These are phyloP conservation scores for Phaeotremella skinneri DNA, from an alignment of 768 basidiomycete genomes.

Conservation along the genomic window DNA sequence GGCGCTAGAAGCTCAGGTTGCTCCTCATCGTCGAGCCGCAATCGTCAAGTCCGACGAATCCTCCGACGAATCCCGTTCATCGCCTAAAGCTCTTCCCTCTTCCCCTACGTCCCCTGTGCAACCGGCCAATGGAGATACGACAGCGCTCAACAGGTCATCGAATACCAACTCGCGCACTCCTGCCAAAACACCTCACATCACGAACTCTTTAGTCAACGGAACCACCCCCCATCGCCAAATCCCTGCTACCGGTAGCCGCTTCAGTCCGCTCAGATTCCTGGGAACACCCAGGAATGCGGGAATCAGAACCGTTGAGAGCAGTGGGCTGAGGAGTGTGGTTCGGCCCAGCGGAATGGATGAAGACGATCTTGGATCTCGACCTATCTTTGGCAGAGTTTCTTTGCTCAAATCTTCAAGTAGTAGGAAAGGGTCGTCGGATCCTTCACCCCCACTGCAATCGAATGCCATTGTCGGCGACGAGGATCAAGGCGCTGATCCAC, in stretches of 20 bases:
- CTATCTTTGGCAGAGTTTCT: slow-evolving; percentile 22
- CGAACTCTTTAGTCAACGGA: slow-evolving; percentile 38
- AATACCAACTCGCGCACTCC: slow-evolving; percentile 9
- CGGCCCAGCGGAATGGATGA: slow-evolving; percentile 3
- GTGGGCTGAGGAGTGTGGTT: slow-evolving; percentile 15
- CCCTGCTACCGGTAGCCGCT: slow-evolving; percentile 18
- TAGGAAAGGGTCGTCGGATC: background rate
- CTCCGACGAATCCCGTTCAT: no score
- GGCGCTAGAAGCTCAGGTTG: slow-evolving; percentile 36
- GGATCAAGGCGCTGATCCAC: slow-evolving; percentile 3
- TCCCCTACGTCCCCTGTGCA: slow-evolving; percentile 12
- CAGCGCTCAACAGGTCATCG: background rate
- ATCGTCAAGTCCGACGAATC: background rate
- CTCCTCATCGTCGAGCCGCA: slow-evolving; percentile 19
- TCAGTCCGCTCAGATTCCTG: slow-evolving; percentile 29
- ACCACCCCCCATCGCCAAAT: slow-evolving; percentile 26
- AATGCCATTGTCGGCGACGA: background rate
- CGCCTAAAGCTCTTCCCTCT: background rate
- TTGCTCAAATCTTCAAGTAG: slow-evolving; percentile 3
- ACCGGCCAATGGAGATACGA: background rate
- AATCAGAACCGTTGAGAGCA: slow-evolving; percentile 8
- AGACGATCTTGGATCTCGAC: slow-evolving; percentile 20
- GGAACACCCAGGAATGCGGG: slow-evolving; percentile 21
- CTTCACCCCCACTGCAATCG: background rate
- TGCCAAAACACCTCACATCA: slow-evolving; percentile 24